These are phyloP conservation scores for Penicillium sp. DNA, from an alignment of 2,329 filamentous ascomycete species.

Conservation along the genomic window DNA sequence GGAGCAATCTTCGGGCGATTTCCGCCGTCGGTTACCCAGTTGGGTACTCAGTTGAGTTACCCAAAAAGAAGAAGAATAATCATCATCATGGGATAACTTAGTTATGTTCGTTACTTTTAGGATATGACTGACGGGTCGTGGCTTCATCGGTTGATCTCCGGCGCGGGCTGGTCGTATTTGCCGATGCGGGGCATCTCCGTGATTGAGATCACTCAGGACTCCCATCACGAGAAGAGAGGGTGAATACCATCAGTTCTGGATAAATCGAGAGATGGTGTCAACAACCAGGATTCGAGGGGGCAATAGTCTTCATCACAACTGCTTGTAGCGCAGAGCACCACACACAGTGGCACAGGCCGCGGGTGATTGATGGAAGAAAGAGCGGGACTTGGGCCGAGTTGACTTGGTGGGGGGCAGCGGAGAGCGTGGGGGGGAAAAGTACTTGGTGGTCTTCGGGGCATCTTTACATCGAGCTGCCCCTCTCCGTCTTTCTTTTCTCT, in stretches of 20 bases:
- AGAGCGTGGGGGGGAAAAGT: constrained; percentile 12
- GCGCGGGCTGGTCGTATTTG: background rate
- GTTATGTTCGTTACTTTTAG: too few relatives aligned
- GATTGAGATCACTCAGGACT: background rate
- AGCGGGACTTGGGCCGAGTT: background rate
- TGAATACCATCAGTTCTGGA: background rate
- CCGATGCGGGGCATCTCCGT: background rate
- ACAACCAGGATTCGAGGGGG: background rate
- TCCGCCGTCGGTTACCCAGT: too few relatives aligned
- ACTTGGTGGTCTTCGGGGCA: background rate
- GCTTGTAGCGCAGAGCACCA: background rate
- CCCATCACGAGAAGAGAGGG: background rate
- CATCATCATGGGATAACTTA: too few relatives aligned
- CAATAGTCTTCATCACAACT: background rate
- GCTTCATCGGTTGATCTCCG: background rate
- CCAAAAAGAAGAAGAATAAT: too few relatives aligned
- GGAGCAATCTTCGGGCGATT: too few relatives aligned
- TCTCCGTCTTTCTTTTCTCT: background rate
- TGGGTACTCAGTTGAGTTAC: too few relatives aligned
- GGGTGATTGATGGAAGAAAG: constrained; percentile 27
- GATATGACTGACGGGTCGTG: background rate
- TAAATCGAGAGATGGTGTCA: background rate
- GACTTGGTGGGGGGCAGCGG: constrained; percentile 6
- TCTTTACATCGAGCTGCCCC: constrained; percentile 7
- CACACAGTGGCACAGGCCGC: background rate